phyloP scores from a whole-genome alignment of 371 early-diverging fungal genomes.

The Apophysomyces variabilis region DNA sequence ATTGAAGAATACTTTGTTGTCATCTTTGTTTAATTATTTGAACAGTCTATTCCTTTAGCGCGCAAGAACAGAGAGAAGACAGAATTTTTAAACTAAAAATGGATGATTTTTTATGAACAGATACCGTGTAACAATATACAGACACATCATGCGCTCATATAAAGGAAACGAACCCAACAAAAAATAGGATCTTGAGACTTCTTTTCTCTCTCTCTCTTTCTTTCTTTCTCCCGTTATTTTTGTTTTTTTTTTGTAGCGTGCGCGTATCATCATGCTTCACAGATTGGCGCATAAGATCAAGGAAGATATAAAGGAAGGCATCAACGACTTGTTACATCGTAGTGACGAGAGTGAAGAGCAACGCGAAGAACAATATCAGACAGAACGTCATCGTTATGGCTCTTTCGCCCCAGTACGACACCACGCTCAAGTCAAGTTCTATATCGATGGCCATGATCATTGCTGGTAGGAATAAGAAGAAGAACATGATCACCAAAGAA shows the following conservation, averaged over 20 bases:
- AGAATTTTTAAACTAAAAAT: too few species aligned
- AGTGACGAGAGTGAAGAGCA: conserved; percentile 30
- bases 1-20: too few species aligned
- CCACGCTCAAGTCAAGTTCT: conserved; percentile 71
- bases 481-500: background rate
- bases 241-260: background rate
- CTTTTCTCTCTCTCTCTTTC: too few species aligned
- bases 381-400: conserved; percentile 64
- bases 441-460: conserved; percentile 87
- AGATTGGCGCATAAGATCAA: conserved; percentile 40
- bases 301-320: conserved; percentile 25
- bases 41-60: too few species aligned
- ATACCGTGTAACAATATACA: too few species aligned
- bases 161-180: too few species aligned
- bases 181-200: too few species aligned
- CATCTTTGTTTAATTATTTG: too few species aligned
- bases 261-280: conserved; percentile 27
- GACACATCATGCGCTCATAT: too few species aligned
- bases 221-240: background rate
- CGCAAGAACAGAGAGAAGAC: too few species aligned
- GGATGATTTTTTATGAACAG: too few species aligned
- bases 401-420: conserved; percentile 85
- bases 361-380: conserved; percentile 39
- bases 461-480: conserved; percentile 48
- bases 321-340: conserved; percentile 21